Evolutionary conservation across 768 basidiomycete species (phyloP).

Genomic region (Mrakia gelida): DNA sequence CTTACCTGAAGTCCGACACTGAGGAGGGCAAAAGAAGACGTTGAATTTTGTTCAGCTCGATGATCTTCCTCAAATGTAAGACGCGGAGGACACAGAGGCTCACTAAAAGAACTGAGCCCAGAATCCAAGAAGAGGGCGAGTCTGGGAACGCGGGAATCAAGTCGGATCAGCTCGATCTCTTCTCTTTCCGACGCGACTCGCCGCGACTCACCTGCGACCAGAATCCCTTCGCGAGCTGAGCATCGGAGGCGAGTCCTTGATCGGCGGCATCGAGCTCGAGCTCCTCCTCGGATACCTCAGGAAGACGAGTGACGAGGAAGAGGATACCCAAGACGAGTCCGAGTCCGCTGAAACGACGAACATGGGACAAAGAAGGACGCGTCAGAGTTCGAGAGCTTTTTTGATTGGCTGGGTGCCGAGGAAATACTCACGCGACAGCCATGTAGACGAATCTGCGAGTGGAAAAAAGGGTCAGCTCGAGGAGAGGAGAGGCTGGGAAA

Average conservation of each 20-base stretch:
- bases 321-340: constrained; percentile 60
- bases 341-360: constrained; percentile 43
- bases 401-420: too few relatives aligned
- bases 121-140: background rate
- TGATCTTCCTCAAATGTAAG: background rate
- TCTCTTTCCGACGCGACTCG: too few relatives aligned
- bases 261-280: constrained; percentile 48
- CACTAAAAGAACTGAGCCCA: background rate
- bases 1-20: background rate
- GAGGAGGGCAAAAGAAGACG: background rate
- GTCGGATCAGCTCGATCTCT: background rate
- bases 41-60: background rate
- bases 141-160: background rate
- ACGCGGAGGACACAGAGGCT: background rate
- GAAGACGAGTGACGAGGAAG: constrained; percentile 65
- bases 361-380: too few relatives aligned
- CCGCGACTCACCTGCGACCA: constrained; percentile 55
- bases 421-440: constrained; percentile 35
- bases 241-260: constrained; percentile 44
- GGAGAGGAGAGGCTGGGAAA: background rate
- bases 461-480: background rate
- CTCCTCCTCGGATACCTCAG: constrained; percentile 66
- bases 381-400: too few relatives aligned
- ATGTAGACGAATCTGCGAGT: constrained; percentile 43
- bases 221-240: constrained; percentile 51